phyloP scores from a whole-genome alignment of 1,284 basidiomycete genomes.

The Microbotryum violaceum region DNA sequence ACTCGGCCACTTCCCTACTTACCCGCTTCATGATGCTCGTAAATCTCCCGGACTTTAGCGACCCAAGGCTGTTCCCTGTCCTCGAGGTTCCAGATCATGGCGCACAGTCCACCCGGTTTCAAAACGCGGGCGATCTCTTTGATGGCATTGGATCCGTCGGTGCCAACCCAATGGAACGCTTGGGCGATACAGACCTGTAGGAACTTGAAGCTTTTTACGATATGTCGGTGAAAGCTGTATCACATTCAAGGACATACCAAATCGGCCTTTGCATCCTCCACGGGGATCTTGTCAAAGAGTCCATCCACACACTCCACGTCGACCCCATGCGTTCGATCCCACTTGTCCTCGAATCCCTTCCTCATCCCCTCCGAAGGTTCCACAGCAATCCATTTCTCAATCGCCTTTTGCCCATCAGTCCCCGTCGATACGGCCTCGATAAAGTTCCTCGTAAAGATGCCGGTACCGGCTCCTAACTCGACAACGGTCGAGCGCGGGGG shows the following conservation, averaged over 20 bases:
- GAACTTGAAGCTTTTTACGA: no score
- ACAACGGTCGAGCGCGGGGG: slow-evolving; percentile 33
- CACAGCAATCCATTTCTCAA: slow-evolving; percentile 39
- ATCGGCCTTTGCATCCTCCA: slow-evolving; percentile 36
- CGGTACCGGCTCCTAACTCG: slow-evolving; percentile 42
- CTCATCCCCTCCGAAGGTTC: slow-evolving; percentile 46
- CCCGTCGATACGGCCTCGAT: slow-evolving; percentile 16
- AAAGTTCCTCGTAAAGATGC: slow-evolving; percentile 44
- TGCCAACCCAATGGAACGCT: slow-evolving; percentile 32
- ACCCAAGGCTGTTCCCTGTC: slow-evolving; percentile 31
- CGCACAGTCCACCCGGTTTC: slow-evolving; percentile 38
- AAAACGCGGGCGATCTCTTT: slow-evolving; percentile 41
- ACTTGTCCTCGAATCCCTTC: slow-evolving; percentile 35
- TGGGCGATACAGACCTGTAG: slow-evolving; percentile 16
- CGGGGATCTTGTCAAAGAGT: slow-evolving; percentile 41
- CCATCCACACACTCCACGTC: slow-evolving; percentile 38
- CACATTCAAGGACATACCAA: slow-evolving; percentile 32
- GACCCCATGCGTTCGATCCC: slow-evolving; percentile 16
- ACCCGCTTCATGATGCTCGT: slow-evolving; percentile 31
- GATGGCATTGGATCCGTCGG: slow-evolving; percentile 19
- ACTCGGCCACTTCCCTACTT: not conserved
- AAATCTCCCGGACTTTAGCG: slow-evolving; percentile 26
- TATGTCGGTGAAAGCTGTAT: no score
- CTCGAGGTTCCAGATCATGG: slow-evolving; percentile 41
- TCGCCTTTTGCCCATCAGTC: not conserved